Evolutionary conservation across 2,329 filamentous ascomycete genomes (phyloP), one percentile per base, ranked within the genome.

Genomic region (Ophiocordyceps australis): DNA sequence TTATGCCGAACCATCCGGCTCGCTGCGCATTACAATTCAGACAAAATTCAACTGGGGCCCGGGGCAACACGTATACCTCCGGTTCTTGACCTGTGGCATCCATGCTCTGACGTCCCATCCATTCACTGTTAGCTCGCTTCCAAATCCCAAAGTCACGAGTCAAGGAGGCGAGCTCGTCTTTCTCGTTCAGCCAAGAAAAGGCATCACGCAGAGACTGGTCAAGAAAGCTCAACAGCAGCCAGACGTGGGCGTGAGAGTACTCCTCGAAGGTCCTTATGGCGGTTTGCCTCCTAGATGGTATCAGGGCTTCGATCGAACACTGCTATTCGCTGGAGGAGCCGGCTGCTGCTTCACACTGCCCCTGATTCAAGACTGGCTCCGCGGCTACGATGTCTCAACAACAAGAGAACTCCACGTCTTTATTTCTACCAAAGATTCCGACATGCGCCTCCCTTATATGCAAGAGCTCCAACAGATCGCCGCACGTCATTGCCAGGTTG

Each of bases 211-310:
- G 0, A 48, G 54, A 0, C 43, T 70, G 3, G 51, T 52, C 4
- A 46, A 39, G 1, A 28, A 53, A 5, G 57, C 57, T 0, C 25
- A 32, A 5, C 41, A 49, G 17, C 37, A 42, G 9, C 50, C 64
- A 0, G 47, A 43, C 0, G 28, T 35, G 0, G 34, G 41, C 1
- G 43, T 63, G 2, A 47, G 49, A 0, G 59, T 72, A 0, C 39
- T 67, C 1, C 32, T 73, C 1, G 67, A 73, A 21, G 67, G 68
- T 0, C 67, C 67, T 0, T 72, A 72, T 29, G 65, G 68, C 0
- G 66, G 65, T 0, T 39, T 65, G 12, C 41, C 50, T 2, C 37
- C 37, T 3, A 35, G 39, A 5, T 50, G 52, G 23, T 38, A 55
- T 10, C 35, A 40, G 0, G 41, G 42, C 1, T 57, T 54, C 26